Conservation (phyloP, 129 eudicot species). For the Tagetes erecta region DNA sequence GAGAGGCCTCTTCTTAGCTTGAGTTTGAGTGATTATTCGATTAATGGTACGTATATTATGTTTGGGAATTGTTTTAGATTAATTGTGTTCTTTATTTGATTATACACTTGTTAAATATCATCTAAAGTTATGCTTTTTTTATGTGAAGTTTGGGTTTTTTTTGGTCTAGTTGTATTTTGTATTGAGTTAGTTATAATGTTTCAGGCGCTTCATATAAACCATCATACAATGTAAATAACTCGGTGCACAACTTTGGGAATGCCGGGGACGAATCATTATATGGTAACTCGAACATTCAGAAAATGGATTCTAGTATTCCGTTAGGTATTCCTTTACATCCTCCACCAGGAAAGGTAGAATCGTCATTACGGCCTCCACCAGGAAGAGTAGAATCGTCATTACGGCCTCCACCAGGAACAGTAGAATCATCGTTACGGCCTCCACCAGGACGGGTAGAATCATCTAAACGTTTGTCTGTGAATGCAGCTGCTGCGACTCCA, state of each 20-base stretch:
- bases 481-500: conserved; percentile 15
- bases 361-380: conserved; percentile 49
- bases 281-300: conserved; percentile 29
- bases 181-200: conserved; percentile 23
- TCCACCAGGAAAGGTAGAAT: conserved; percentile 53
- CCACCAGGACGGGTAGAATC: conserved; percentile 55
- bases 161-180: conserved; percentile 20
- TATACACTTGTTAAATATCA: background rate
- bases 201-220: conserved; percentile 60
- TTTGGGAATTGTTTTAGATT: background rate
- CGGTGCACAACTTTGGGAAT: conserved; percentile 47
- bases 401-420: conserved; percentile 56
- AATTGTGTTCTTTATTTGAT: background rate
- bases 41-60: conserved; percentile 31
- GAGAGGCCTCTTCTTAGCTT: conserved; percentile 76
- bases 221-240: conserved; percentile 37
- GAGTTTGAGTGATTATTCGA: conserved; percentile 64
- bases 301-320: conserved; percentile 37
- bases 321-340: conserved; percentile 45
- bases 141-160: background rate
- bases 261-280: conserved; percentile 44
- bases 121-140: background rate
- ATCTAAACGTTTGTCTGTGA: conserved; percentile 32
- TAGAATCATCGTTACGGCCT: conserved; percentile 36
- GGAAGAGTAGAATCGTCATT: conserved; percentile 39